Evolutionary conservation across 176 grass and related monocot species (phyloP), one percentile per base, ranked within the genome.

Genomic region (Thinopyrum elongatum): DNA sequence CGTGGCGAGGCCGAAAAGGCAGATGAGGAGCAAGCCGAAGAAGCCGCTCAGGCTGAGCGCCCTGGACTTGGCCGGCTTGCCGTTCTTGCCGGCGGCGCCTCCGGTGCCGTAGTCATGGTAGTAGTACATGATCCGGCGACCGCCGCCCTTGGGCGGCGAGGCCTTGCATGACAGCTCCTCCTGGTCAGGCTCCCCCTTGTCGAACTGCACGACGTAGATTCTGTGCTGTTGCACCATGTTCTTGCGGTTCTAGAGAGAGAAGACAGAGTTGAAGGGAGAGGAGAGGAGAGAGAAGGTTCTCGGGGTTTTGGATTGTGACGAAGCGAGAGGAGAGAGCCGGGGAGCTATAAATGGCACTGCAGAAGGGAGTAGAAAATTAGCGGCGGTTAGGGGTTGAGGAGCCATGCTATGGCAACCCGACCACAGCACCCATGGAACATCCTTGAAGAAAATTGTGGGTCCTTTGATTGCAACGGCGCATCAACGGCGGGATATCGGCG

Each of bases 121-220:
- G 82, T 91, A 88, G 90, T 91, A 91, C 90, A 88, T 91, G 78
- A 91, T 62, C 16, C 90, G 90, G 74, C 83, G 90, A 4, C 87
- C 83, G 33, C 30, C 47, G 92, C 87, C 90, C 86, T 83, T 95
- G 70, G 80, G 14, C 29, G 78, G 85, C 28, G 79, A 85, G 57
- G 82, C 83, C 80, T 91, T 90, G 85, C 78, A 93, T 78, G 85
- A 65, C 11, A 89, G 80, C 62, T 88, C 84, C 85, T 92, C 87
- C 71, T 93, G 72, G 25, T 75, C 88, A 23, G 78, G 79, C 67
- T 97, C 94, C 33, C 84, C 85, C 85, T 94, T 97, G 29, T 92
- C 78, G 80, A 97, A 85, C 76, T 97, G 94, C 41, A 97, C 76
- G 82, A 97, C 83, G 78, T 97, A 97, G 65, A 97, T 97, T 60